Evolutionary conservation across 805 yeast species (phyloP).

Genomic region (Cyberlindnera bimundalis): DNA sequence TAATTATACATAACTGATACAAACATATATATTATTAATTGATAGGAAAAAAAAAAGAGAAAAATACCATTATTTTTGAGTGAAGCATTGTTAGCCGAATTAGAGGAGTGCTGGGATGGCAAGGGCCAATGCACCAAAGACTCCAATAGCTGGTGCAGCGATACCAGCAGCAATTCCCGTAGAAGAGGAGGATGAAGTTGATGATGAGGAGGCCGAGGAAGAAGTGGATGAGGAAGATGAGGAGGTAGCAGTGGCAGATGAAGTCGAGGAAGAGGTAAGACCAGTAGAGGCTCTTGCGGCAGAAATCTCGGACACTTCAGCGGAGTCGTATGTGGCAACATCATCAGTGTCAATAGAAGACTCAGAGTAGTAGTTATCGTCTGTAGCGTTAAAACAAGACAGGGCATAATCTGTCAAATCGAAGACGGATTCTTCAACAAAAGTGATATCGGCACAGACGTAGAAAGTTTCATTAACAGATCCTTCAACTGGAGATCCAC

Average conservation of each 20-base stretch:
- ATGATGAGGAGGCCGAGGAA: background rate
- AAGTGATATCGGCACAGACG: constrained; percentile 43
- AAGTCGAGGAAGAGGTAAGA: constrained; percentile 14
- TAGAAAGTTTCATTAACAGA: constrained; percentile 38
- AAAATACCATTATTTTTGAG: too few species aligned
- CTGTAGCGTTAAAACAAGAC: constrained; percentile 41
- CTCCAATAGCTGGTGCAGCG: constrained; percentile 22
- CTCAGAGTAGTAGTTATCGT: constrained; percentile 35
- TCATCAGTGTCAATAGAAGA: constrained; percentile 23
- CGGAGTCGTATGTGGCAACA: constrained; percentile 26
- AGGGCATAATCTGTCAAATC: constrained; percentile 32
- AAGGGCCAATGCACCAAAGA: constrained; percentile 3
- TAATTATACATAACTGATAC: too few species aligned
- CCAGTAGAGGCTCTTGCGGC: constrained; percentile 22
- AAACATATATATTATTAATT: too few species aligned
- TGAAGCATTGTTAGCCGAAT: background rate
- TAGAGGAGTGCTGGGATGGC: constrained; percentile 22
- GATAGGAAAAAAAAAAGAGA: too few species aligned
- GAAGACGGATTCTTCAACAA: constrained; percentile 41
- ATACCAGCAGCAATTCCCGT: constrained; percentile 17
- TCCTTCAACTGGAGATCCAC: constrained; percentile 36
- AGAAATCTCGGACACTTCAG: constrained; percentile 13
- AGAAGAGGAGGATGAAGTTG: constrained; percentile 1
- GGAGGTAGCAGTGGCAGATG: constrained; percentile 10
- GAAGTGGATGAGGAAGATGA: constrained; percentile 2